Percentiles rank a stretch among this genome's conserved stretches.
phyloP scores from a whole-genome alignment of 192 early-diverging fungal genomes.

The Pilobolus umbonatus region DNA sequence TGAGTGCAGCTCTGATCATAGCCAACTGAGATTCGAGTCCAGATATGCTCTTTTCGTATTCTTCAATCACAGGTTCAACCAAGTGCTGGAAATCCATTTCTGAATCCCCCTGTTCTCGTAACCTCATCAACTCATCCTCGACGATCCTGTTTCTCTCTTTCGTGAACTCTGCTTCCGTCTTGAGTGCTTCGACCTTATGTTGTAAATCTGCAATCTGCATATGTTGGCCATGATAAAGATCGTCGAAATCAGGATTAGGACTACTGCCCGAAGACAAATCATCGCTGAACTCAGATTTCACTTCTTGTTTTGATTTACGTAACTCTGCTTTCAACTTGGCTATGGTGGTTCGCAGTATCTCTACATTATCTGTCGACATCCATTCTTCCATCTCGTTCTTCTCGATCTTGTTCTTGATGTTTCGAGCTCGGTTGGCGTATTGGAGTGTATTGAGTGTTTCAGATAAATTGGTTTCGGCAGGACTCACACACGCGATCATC shows the following conservation, averaged over 20 bases:
- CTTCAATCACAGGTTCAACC: conserved; percentile 67
- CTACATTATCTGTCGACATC: conserved; percentile 59
- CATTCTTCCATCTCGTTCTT: conserved; percentile 67
- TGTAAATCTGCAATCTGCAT: conserved; percentile 16
- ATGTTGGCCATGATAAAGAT: conserved; percentile 21
- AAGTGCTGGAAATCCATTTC: conserved; percentile 43
- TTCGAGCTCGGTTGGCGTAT: conserved; percentile 94
- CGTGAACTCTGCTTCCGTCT: conserved; percentile 1
- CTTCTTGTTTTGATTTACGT: conserved; percentile 29
- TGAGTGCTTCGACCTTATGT: conserved; percentile 15
- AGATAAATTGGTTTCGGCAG: conserved; percentile 75
- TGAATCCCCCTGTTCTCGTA: conserved; percentile 6
- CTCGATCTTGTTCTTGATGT: conserved; percentile 87
- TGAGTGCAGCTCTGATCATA: conserved; percentile 52
- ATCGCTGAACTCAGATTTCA: background rate
- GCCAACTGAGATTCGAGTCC: conserved; percentile 56
- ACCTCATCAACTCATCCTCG: conserved; percentile 16
- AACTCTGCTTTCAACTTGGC: conserved; percentile 58
- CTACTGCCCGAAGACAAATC: background rate
- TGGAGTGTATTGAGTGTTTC: conserved; percentile 96
- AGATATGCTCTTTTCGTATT: conserved; percentile 63
- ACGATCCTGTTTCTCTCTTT: conserved; percentile 15
- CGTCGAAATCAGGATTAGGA: conserved; percentile 20
- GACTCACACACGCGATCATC: conserved; percentile 93
- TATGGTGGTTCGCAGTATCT: conserved; percentile 60